phyloP scores from a whole-genome alignment of 164 flowering plant genomes.

The Buxus sempervirens region DNA sequence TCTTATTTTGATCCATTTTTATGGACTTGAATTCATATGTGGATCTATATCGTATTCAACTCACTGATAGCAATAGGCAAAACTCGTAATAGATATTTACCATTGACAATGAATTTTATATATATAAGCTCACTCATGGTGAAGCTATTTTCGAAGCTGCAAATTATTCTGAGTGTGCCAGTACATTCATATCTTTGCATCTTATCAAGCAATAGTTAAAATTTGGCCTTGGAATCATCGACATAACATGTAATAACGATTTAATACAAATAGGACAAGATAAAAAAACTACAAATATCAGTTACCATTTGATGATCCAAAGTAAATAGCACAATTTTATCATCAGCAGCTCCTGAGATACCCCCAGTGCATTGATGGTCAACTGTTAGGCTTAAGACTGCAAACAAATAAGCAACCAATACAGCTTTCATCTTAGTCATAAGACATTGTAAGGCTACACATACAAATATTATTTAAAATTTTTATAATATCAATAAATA shows the following conservation, averaged over 20 bases:
- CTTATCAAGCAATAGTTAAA: too few species aligned
- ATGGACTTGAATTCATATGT: too few species aligned
- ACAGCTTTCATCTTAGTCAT: not conserved
- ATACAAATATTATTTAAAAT: not conserved
- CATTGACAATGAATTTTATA: too few species aligned
- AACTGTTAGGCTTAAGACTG: constrained; percentile 68
- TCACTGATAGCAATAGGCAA: too few species aligned
- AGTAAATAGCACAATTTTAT: constrained; percentile 55
- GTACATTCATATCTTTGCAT: too few species aligned
- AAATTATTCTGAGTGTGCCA: too few species aligned
- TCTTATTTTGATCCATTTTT: too few species aligned
- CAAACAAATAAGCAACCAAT: constrained; percentile 1
- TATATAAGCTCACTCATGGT: too few species aligned
- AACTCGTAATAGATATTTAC: too few species aligned
- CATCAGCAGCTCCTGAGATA: constrained; percentile 83
- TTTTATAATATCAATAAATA: not conserved
- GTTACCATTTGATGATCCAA: constrained; percentile 65
- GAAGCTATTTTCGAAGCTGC: too few species aligned
- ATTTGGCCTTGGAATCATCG: too few species aligned
- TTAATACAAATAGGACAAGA: constrained; percentile 2
- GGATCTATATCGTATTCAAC: too few species aligned
- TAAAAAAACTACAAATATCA: not conserved
- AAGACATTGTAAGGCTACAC: not conserved
- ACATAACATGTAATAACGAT: constrained; percentile 1
- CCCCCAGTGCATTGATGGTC: constrained; percentile 71